A percentile compares a stretch with the other conserved stretches of the same genome.
These are phyloP conservation scores for Trichoderma breve DNA, from an alignment of 2,329 filamentous ascomycete genomes.

Conservation along the genomic window DNA sequence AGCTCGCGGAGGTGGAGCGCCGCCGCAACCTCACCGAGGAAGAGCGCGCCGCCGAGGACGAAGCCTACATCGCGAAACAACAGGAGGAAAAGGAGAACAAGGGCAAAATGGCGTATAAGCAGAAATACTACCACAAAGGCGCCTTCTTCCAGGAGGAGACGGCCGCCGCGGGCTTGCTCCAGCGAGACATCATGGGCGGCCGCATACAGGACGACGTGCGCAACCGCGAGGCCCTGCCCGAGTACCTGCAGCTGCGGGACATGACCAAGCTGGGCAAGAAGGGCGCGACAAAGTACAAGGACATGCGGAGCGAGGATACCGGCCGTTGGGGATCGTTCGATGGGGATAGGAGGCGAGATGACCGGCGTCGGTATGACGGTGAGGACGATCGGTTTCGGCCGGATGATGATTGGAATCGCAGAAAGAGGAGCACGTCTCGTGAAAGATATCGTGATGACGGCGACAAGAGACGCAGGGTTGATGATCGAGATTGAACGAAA, in stretches of 20 bases:
- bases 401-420: constrained; percentile 54
- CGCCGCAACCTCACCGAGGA: constrained; percentile 81
- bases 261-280: constrained; percentile 93
- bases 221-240: constrained; percentile 79
- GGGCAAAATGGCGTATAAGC: constrained; percentile 85
- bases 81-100: constrained; percentile 74
- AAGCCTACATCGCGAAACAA: constrained; percentile 72
- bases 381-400: constrained; percentile 66
- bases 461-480: constrained; percentile 60
- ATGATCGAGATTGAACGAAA: constrained; percentile 36
- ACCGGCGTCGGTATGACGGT: constrained; percentile 36
- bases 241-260: constrained; percentile 89
- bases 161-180: constrained; percentile 70
- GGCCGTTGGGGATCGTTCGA: constrained; percentile 74
- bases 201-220: constrained; percentile 78
- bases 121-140: constrained; percentile 95
- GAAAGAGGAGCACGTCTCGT: constrained; percentile 58
- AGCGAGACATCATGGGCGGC: constrained; percentile 82
- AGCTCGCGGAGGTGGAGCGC: constrained; percentile 85
- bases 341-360: constrained; percentile 43
- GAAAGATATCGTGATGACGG: constrained; percentile 54
- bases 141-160: constrained; percentile 89
- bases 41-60: constrained; percentile 83
- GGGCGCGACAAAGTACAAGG: constrained; percentile 84
- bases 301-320: constrained; percentile 87